A percentile compares a stretch with the other conserved stretches of the same genome.
These are phyloP conservation scores for Mycena chlorophos DNA, from an alignment of 768 basidiomycete species.

Conservation along the genomic window DNA sequence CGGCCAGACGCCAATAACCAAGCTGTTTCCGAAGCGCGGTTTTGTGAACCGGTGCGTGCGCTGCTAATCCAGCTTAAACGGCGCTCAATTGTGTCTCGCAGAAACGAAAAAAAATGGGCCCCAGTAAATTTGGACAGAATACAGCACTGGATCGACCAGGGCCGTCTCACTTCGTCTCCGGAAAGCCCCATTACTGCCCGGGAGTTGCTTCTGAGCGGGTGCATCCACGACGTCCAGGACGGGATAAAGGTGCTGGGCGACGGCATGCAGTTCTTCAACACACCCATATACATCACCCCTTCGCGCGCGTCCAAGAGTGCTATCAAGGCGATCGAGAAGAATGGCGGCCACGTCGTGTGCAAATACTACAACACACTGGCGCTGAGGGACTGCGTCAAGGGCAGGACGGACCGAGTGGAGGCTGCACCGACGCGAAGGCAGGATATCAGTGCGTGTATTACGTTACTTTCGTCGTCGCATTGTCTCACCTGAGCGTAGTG, in stretches of 20 bases:
- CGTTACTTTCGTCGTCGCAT: conserved; percentile 1
- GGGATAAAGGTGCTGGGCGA: conserved; percentile 91
- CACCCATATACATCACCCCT: conserved; percentile 76
- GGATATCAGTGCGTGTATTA: conserved; percentile 62
- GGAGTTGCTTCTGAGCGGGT: conserved; percentile 81
- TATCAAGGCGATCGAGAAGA: conserved; percentile 77
- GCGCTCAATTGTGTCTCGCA: conserved; percentile 30
- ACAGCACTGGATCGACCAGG: conserved; percentile 88
- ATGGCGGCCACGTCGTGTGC: conserved; percentile 83
- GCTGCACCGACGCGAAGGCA: conserved; percentile 85
- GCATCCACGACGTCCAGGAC: conserved; percentile 84
- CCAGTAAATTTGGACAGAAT: conserved; percentile 86
- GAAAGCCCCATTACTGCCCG: conserved; percentile 85
- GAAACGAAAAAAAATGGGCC: conserved; percentile 74
- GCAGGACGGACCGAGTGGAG: conserved; percentile 63
- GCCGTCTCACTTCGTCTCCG: conserved; percentile 73
- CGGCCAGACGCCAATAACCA: conserved; percentile 92
- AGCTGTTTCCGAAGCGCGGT: conserved; percentile 89
- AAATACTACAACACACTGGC: conserved; percentile 89
- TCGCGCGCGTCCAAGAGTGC: conserved; percentile 87
- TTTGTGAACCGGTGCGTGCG: conserved; percentile 85
- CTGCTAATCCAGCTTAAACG: background rate
- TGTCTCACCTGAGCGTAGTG: conserved; percentile 40
- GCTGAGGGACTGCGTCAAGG: conserved; percentile 75
- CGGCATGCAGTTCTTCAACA: conserved; percentile 63